Conservation (phyloP, 163 green algal genomes). For the Coccomyxa subellipsoidea region DNA sequence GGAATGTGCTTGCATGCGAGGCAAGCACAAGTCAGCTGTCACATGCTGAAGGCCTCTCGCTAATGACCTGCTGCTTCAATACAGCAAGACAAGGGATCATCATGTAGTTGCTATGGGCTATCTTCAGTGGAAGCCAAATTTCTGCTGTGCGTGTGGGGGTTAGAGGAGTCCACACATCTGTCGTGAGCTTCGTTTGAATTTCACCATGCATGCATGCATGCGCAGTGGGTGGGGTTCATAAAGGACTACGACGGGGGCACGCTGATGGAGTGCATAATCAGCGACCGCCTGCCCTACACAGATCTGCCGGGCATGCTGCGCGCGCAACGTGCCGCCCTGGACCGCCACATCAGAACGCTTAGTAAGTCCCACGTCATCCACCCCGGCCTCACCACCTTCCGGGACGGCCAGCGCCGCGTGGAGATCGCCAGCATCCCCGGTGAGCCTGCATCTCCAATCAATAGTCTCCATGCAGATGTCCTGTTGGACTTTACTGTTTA, state of each 20-base stretch:
- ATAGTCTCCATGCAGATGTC: no score
- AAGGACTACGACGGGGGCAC: slow-evolving; percentile 99
- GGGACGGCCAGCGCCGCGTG: slow-evolving; percentile 5
- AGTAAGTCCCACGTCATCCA: slow-evolving; percentile 79
- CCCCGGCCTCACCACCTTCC: slow-evolving; percentile 43
- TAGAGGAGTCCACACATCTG: no score
- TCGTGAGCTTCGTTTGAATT: no score
- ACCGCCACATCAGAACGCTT: slow-evolving; percentile 59
- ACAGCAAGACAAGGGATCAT: no score
- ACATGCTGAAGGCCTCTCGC: no score
- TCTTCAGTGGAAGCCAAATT: no score
- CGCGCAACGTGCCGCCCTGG: slow-evolving; percentile 55
- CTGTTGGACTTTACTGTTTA: no score
- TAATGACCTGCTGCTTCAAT: no score
- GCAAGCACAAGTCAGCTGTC: no score
- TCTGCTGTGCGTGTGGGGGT: no score
- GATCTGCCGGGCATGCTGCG: slow-evolving; percentile 50
- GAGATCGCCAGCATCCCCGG: slow-evolving; percentile 27
- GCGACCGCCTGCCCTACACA: slow-evolving; percentile 63
- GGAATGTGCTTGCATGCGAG: background rate
- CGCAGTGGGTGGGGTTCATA: slow-evolving; percentile 90
- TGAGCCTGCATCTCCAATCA: background rate
- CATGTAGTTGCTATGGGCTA: no score
- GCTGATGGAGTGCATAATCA: slow-evolving; percentile 93
- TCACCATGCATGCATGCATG: background rate